A percentile compares a stretch with the other conserved stretches of the same genome.
Conservation (phyloP, 257 asterid species). For the Nicotiana sylvestris region DNA sequence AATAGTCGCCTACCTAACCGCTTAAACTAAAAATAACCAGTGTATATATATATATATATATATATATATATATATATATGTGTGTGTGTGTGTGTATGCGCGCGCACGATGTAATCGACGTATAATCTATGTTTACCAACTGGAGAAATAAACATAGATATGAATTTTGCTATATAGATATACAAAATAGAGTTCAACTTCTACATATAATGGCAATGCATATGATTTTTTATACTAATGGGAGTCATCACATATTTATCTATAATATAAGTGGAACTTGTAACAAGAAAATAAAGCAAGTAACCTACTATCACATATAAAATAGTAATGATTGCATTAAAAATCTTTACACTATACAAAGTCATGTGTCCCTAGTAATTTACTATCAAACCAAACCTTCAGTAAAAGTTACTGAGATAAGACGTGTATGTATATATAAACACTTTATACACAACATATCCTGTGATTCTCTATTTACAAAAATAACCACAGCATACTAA, state of each 20-base stretch:
- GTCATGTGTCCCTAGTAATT: neutral
- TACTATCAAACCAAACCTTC: neutral
- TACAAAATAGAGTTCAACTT: neutral
- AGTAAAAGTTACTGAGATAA: neutral
- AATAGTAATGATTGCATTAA: neutral
- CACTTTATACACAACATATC: neutral
- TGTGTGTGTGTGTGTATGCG: too few relatives aligned
- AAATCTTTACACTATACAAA: neutral
- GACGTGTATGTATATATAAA: neutral
- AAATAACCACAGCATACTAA: conserved; percentile 19
- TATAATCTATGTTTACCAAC: too few relatives aligned
- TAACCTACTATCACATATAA: neutral
- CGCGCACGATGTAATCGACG: too few relatives aligned
- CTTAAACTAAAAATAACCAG: too few relatives aligned
- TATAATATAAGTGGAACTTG: neutral
- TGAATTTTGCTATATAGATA: too few relatives aligned
- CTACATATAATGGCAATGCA: neutral
- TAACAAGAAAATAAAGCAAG: neutral
- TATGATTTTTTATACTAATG: neutral
- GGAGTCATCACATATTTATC: neutral
- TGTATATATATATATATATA: too few relatives aligned
- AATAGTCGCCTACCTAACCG: too few relatives aligned
- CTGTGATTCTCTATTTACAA: conserved; percentile 27
- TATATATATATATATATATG: too few relatives aligned
- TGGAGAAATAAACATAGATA: too few relatives aligned